Base-by-base conservation (phyloP, 345 rosid species). In the Rhodamnia argentea region DNA sequence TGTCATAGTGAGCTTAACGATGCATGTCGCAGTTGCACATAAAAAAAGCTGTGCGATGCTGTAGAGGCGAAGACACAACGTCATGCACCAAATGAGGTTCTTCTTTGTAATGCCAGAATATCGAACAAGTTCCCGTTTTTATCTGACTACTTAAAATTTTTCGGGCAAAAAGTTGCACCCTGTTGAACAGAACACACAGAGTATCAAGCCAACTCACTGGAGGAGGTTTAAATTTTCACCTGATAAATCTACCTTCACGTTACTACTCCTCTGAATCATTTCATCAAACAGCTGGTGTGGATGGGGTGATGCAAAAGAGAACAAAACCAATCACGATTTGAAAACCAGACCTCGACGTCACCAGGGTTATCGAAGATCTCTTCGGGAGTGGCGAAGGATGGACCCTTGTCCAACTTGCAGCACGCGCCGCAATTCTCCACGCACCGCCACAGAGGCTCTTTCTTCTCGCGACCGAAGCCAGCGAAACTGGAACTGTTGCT, bases 341-440 rank as follows among this genome's bases (percentile, higher is more conserved):
- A 0, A 42, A 26, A 86, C 74, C 60, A 15, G 52, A 94, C 99
- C 98, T 94, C 90, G 6, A 94, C 24, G 26, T 94, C 99, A 6
- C 76, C 62, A 24, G 95, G 94, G 86, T 93, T 82, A 4, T 89
- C 88, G 88, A 95, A 94, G 87, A 95, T 93, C 86, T 96, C 98
- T 85, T 95, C 98, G 16, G 99, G 98, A 14, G 95, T 90, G 40
- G 91, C 88, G 40, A 95, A 95, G 84, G 92, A 88, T 22, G 97
- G 95, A 64, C 93, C 98, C 84, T 94, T 96, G n/a, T 88, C 97
- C 37, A 96, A 87, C 92, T 95, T 94, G 92, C 99, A 96, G 88
- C 98, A 95, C 13, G 99, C 98, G 44, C 98, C 98, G 74, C 98
- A 95, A 5, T 92, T 89, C 83, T 94, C 94, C 13, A 91, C 90